phyloP scores from a whole-genome alignment of 177 flowering plant species.

The Telopea speciosissima region DNA sequence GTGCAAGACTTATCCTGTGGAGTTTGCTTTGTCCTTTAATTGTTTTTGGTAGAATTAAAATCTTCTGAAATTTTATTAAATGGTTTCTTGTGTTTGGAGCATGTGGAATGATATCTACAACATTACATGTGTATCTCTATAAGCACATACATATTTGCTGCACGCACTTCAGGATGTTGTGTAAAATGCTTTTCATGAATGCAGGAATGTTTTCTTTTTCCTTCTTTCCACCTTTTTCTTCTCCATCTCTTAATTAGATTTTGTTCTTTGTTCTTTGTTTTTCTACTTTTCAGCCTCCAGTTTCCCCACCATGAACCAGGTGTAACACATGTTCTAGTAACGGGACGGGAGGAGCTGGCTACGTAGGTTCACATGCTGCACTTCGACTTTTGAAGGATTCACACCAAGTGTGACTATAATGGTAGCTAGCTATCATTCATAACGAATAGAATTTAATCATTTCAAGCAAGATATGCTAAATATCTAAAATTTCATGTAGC shows the following conservation, averaged over 20 bases:
- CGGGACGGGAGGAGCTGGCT: slow-evolving; percentile 99
- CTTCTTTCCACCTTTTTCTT: not conserved
- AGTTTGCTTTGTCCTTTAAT: not conserved
- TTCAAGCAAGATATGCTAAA: not conserved
- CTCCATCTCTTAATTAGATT: not conserved
- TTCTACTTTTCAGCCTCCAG: slow-evolving; percentile 29
- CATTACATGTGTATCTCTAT: not conserved
- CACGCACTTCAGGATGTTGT: no score
- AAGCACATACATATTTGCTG: not conserved
- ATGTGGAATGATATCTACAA: not conserved
- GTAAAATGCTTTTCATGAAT: not conserved
- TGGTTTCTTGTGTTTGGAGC: not conserved
- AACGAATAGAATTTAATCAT: not conserved
- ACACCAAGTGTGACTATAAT: slow-evolving; percentile 89
- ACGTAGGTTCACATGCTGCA: slow-evolving; percentile 94
- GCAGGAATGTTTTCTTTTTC: not conserved
- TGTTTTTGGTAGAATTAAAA: not conserved
- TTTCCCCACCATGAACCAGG: slow-evolving; percentile 70
- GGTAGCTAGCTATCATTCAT: slow-evolving; percentile 40
- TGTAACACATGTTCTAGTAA: slow-evolving; percentile 84
- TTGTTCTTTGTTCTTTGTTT: not conserved
- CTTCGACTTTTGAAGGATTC: slow-evolving; percentile 72
- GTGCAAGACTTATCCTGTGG: no score
- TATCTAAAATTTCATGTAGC: not conserved
- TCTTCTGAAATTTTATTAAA: no score